Base-by-base conservation (phyloP, 73 alveolate genomes). In the Paramecium sexaurelia region DNA sequence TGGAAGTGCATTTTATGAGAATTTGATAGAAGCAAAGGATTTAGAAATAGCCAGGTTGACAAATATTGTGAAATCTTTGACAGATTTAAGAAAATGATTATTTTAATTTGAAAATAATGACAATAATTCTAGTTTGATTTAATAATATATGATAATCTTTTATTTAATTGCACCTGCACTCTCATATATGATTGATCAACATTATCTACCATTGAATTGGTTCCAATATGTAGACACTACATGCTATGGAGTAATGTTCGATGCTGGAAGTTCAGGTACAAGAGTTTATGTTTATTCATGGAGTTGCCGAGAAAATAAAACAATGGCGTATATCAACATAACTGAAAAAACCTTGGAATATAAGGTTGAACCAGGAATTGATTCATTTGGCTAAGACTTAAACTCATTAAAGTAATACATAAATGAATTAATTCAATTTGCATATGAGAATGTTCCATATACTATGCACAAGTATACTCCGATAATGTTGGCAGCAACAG, bases 211-310 rank as follows among this genome's bases (percentile, higher is more conserved):
- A 61, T 61, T 61, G 10, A 61, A 61, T 61, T 61, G 83, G 83
- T 61, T 61, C 3, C 9, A 61, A 61, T 61, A 29, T 61, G 43
- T 15, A 29, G 83, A 61, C 26, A 61, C 83, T 33, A 37, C 87
- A 27, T 88, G 94, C 33, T 88, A 88, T 43, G 94, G 94, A 13
- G 91, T 88, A 9, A 88, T 88, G 75, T 88, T 88, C 73, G 94
- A 88, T 88, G 94, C 94, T 39, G 94, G 94, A 41, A 68, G 91
- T 43, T 88, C 94, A 39, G 85, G 91, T 29, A 88, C 94, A 15
- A 88, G 87, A 41, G 73, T 88, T 15, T 75, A 82, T 88, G 94
- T 88, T 13, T 88, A 88, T 55, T 69, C 89, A 9, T 88, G 94
- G 94, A 33, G 68, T 41, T 88, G 94, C 45, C 47, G 94, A 88